phyloP scores from a whole-genome alignment of 2,329 filamentous ascomycete species.

The Botrytis elliptica region DNA sequence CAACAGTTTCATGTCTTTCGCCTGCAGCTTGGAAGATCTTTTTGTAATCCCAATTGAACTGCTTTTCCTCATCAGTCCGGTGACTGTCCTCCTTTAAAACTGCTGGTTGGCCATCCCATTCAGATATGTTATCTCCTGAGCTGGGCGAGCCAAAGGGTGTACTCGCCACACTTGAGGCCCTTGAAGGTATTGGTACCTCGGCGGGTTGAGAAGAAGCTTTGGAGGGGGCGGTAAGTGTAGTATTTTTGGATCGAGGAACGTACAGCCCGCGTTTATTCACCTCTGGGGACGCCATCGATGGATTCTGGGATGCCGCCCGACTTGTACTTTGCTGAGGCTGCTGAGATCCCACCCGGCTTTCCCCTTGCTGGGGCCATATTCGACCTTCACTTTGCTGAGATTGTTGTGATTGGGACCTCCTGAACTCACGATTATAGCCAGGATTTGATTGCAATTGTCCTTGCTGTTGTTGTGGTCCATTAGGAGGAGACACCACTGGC shows the following conservation, averaged over 20 bases:
- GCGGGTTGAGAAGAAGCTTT: conserved; percentile 18
- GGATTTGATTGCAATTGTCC: not conserved
- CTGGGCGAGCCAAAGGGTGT: conserved; percentile 23
- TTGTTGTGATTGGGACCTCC: conserved; percentile 16
- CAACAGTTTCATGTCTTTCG: conserved; percentile 44
- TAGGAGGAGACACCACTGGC: not conserved
- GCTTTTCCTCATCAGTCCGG: conserved; percentile 36
- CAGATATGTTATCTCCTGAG: conserved; percentile 18
- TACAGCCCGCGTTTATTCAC: conserved; percentile 13
- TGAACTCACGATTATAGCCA: conserved; percentile 10
- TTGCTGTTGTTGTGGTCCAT: conserved; percentile 25
- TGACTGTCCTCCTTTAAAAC: conserved; percentile 21
- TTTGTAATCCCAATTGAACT: conserved; percentile 44
- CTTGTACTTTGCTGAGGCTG: conserved; percentile 9
- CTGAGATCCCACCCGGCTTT: conserved; percentile 6
- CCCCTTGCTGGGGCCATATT: conserved; percentile 4
- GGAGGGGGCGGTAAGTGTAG: conserved; percentile 15
- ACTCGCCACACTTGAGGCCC: conserved; percentile 28
- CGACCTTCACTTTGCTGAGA: conserved; percentile 14
- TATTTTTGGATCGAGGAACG: conserved; percentile 11
- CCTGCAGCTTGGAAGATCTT: conserved; percentile 43
- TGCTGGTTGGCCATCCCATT: conserved; percentile 21
- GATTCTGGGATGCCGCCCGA: conserved; percentile 20
- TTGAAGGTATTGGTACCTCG: conserved; percentile 5
- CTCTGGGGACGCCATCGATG: conserved; percentile 8